These are phyloP conservation scores for Trichopus zeylanicus DNA, from an alignment of 116 monocot genomes.

Conservation along the genomic window DNA sequence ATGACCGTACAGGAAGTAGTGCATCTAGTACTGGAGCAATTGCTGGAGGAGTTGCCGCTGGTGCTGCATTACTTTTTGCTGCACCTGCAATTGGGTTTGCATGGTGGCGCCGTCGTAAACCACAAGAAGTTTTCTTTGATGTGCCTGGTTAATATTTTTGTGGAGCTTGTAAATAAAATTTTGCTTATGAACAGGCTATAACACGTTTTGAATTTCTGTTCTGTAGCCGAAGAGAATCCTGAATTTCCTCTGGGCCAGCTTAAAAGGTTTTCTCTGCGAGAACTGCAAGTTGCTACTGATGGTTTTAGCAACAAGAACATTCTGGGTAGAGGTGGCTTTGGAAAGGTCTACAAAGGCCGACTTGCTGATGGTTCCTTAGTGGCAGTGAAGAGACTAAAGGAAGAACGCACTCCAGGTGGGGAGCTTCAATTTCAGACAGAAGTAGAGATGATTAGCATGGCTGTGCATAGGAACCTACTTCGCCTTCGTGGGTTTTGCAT, in stretches of 20 bases:
- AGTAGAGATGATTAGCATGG: slow-evolving; percentile 99
- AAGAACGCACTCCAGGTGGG: slow-evolving; percentile 86
- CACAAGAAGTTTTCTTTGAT: slow-evolving; percentile 92
- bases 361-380: slow-evolving; percentile 83
- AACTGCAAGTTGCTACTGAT: slow-evolving; percentile 89
- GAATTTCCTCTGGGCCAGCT: slow-evolving; percentile 92
- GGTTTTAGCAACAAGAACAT: slow-evolving; percentile 86
- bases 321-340: slow-evolving; percentile 91
- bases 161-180: not conserved
- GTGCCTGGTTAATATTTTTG: slow-evolving; percentile 71
- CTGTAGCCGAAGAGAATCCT: slow-evolving; percentile 83
- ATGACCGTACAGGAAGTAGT: slow-evolving; percentile 52
- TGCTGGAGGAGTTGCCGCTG: slow-evolving; percentile 94
- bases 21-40: slow-evolving; percentile 88
- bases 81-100: slow-evolving; percentile 90
- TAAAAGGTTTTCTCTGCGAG: slow-evolving; percentile 79
- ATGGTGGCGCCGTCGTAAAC: slow-evolving; percentile 90
- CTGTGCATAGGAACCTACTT: slow-evolving; percentile 84
- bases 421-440: slow-evolving; percentile 98
- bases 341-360: slow-evolving; percentile 90
- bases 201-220: not conserved
- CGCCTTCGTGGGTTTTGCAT: slow-evolving; percentile 91
- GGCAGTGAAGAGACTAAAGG: slow-evolving; percentile 91
- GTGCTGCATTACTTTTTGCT: slow-evolving; percentile 87
- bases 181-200: not conserved